Evolutionary conservation across 2,329 filamentous ascomycete genomes (phyloP), one percentile per base, ranked within the genome.

Genomic region (Ophiostoma perfectum): DNA sequence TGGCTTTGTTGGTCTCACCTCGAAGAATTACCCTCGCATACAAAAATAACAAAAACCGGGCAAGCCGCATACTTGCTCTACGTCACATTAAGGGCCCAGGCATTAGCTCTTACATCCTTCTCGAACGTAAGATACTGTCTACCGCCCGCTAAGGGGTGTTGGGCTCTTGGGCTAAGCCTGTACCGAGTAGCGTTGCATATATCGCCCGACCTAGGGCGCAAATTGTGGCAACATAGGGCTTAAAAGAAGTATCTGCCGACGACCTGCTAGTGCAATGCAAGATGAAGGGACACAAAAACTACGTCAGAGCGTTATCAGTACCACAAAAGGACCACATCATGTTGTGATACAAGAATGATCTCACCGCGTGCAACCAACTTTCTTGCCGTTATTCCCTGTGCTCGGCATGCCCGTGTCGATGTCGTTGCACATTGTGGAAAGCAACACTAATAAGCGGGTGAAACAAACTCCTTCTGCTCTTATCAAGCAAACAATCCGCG

Each of bases 241-340:
- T 55, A 27, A 18, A 27, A 60, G 3, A 7, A 55, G 7, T 9
- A 27, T 55, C 55, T 60, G 55, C 55, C 55, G 55, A 39, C 27
- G 27, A 49, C 16, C 42, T 12, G 14, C 42, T 14, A 60, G 27
- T 60, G 55, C 27, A 38, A 14, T 14, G 27, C 1, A 12, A 18
- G 9, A 60, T 60, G 27, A 18, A 60, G 38, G 27, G 7, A 55
- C 49, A 60, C 27, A 1, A 27, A 27, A 27, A 5, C 27, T 36
- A 55, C 49, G 49, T 55, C 49, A 55, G n/a, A 55, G 27, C 27
- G n/a, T 55, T n/a, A 55, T 52, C 47, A 52, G 47, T n/a, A n/a
- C 6, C 47, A 18, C n/a, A 9, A 52, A 14, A 3, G n/a, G 5
- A 52, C n/a, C 5, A 52, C 47, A 18, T 8, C 47, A 52, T 18